A percentile compares a stretch with the other conserved stretches of the same genome.
These are phyloP conservation scores for Botrytis fabae DNA, from an alignment of 2,329 filamentous ascomycete genomes.

Conservation along the genomic window DNA sequence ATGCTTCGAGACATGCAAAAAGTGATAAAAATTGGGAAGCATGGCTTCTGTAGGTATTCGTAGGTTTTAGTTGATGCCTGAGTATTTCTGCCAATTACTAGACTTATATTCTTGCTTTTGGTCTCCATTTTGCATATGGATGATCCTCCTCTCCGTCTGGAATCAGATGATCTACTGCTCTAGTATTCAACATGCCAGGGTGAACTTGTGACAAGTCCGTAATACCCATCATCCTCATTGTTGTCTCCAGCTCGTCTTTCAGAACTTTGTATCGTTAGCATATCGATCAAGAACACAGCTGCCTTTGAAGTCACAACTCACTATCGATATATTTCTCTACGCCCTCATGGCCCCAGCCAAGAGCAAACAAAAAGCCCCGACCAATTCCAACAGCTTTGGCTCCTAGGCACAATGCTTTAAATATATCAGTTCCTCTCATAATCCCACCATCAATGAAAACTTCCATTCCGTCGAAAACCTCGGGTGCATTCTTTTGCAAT, in stretches of 20 bases:
- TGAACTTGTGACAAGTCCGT: constrained; percentile 61
- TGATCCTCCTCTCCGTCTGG: constrained; percentile 45
- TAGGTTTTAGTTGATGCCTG: not conserved
- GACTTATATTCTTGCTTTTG: constrained; percentile 37
- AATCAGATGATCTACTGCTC: constrained; percentile 50
- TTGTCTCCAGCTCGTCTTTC: constrained; percentile 62
- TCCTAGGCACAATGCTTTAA: constrained; percentile 66
- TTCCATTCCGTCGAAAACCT: constrained; percentile 60
- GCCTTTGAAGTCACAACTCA: constrained; percentile 42
- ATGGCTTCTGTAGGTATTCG: not conserved
- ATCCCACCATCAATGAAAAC: constrained; percentile 67
- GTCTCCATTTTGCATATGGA: constrained; percentile 46
- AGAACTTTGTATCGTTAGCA: constrained; percentile 44
- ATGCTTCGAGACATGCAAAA: not conserved
- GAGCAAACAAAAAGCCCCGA: constrained; percentile 58
- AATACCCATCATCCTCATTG: constrained; percentile 66
- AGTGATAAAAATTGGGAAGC: not conserved
- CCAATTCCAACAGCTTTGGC: constrained; percentile 65
- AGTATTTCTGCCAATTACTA: not conserved
- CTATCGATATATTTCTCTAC: constrained; percentile 54
- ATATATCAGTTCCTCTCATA: constrained; percentile 63
- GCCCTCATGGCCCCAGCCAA: constrained; percentile 62
- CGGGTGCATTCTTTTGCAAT: constrained; percentile 60
- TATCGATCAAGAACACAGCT: not conserved
- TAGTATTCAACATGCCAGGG: constrained; percentile 60